These are phyloP conservation scores for Colletotrichum viniferum DNA, from an alignment of 2,329 filamentous ascomycete genomes.

Conservation along the genomic window DNA sequence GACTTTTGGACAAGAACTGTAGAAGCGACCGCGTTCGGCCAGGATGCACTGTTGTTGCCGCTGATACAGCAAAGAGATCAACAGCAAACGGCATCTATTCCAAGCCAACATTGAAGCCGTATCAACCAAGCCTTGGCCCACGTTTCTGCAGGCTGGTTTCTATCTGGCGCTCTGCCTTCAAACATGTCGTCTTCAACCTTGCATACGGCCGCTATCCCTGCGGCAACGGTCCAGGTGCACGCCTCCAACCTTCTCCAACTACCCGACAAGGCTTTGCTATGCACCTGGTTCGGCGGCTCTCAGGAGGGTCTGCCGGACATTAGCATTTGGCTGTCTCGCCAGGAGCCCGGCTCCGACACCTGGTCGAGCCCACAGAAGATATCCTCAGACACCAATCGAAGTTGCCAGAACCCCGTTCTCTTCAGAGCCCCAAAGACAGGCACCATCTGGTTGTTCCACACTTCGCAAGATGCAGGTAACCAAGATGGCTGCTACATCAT, in stretches of 20 bases:
- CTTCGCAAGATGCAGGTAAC: slow-evolving; percentile 47
- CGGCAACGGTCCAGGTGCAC: slow-evolving; percentile 46
- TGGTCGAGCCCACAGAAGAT: slow-evolving; percentile 41
- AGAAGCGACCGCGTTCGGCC: background rate
- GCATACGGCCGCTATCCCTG: slow-evolving; percentile 32
- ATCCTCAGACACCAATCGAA: slow-evolving; percentile 41
- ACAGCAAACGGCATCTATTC: background rate
- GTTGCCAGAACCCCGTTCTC: slow-evolving; percentile 49
- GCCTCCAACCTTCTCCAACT: slow-evolving; percentile 48
- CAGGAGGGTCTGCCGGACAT: slow-evolving; percentile 50
- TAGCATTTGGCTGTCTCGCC: slow-evolving; percentile 44
- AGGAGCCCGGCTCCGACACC: slow-evolving; percentile 27
- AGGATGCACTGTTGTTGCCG: background rate
- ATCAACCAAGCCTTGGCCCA: background rate
- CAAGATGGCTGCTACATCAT: slow-evolving; percentile 45
- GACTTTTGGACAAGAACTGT: too few relatives aligned
- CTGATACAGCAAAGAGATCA: background rate
- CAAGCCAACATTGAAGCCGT: background rate
- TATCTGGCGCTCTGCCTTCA: background rate
- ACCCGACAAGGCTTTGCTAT: slow-evolving; percentile 42
- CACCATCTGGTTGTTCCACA: slow-evolving; percentile 46
- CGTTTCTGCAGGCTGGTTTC: accelerated
- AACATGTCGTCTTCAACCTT: background rate
- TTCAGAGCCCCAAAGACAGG: slow-evolving; percentile 38
- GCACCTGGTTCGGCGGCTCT: slow-evolving; percentile 49